Conservation (phyloP, 306 rosid genomes). For the Boehmeria nivea region DNA sequence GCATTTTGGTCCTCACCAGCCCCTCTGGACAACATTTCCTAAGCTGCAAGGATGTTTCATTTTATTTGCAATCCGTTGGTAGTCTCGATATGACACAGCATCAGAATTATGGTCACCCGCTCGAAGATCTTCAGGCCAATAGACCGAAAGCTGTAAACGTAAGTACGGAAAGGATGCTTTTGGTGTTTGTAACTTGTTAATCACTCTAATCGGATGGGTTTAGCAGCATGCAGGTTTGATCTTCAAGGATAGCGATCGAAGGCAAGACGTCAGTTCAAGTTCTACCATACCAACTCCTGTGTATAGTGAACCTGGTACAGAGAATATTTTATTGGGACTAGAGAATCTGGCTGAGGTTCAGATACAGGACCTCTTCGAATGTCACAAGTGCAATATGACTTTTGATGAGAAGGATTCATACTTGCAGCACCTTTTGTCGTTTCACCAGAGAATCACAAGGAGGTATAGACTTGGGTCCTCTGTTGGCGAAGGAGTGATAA, state of each 20-base stretch:
- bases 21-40: conserved; percentile 79
- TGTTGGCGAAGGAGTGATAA: conserved; percentile 87
- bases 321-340: conserved; percentile 38
- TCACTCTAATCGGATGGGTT: conserved; percentile 9
- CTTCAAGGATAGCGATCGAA: conserved; percentile 31
- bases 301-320: conserved; percentile 40
- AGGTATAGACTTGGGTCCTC: conserved; percentile 83
- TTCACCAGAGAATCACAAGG: conserved; percentile 79
- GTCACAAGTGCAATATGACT: conserved; percentile 74
- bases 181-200: conserved; percentile 4
- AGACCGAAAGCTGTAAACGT: conserved; percentile 32
- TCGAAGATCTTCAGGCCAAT: conserved; percentile 26
- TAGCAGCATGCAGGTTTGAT: conserved; percentile 46
- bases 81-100: conserved; percentile 25
- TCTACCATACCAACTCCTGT: conserved; percentile 25
- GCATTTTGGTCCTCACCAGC: conserved; percentile 40
- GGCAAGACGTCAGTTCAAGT: conserved; percentile 34
- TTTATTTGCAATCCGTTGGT: conserved; percentile 47
- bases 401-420: conserved; percentile 71
- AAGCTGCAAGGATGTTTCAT: conserved; percentile 67
- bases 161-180: conserved; percentile 24
- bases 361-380: conserved; percentile 73
- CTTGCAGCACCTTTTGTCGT: conserved; percentile 69
- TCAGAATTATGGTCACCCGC: conserved; percentile 14
- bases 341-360: conserved; percentile 82